A percentile compares a stretch with the other conserved stretches of the same genome.
phyloP scores from a whole-genome alignment of 768 basidiomycete species.

The Epithele typhae region DNA sequence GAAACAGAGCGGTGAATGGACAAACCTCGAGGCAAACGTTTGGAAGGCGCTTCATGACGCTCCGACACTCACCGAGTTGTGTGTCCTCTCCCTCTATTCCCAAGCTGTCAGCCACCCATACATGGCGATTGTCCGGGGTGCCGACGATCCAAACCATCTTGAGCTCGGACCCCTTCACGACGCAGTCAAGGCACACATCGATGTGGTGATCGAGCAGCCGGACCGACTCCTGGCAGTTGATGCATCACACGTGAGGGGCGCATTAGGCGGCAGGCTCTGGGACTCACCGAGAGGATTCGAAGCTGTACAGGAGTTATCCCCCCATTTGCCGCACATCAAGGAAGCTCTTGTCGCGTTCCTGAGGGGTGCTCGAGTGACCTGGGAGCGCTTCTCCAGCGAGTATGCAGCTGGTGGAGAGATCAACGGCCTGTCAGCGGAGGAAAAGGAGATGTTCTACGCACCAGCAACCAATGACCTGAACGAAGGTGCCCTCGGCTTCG shows the following conservation, averaged over 20 bases:
- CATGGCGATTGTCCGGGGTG: constrained; percentile 8
- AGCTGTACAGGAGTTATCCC: constrained; percentile 7
- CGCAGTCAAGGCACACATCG: constrained; percentile 10
- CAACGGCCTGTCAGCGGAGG: not conserved
- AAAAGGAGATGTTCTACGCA: constrained; percentile 10
- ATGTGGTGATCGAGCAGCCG: constrained; percentile 18
- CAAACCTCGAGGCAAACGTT: constrained; percentile 31
- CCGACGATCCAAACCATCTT: constrained; percentile 8
- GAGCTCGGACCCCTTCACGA: constrained; percentile 16
- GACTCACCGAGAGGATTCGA: constrained; percentile 6
- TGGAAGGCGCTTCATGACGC: constrained; percentile 8
- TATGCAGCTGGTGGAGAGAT: constrained; percentile 20
- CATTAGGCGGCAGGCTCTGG: constrained; percentile 14
- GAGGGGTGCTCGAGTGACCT: constrained; percentile 17
- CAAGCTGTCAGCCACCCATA: constrained; percentile 17
- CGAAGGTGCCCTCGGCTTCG: constrained; percentile 22
- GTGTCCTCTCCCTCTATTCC: constrained; percentile 13
- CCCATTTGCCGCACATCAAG: constrained; percentile 11
- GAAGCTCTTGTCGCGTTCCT: constrained; percentile 18
- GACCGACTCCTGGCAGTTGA: constrained; percentile 15
- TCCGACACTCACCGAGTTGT: constrained; percentile 17
- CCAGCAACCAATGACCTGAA: constrained; percentile 27
- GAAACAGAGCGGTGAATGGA: constrained; percentile 26
- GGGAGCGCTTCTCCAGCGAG: constrained; percentile 25
- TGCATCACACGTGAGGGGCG: constrained; percentile 2